Conservation (phyloP, 371 early-diverging fungal genomes). For the Chytridium lagenaria region DNA sequence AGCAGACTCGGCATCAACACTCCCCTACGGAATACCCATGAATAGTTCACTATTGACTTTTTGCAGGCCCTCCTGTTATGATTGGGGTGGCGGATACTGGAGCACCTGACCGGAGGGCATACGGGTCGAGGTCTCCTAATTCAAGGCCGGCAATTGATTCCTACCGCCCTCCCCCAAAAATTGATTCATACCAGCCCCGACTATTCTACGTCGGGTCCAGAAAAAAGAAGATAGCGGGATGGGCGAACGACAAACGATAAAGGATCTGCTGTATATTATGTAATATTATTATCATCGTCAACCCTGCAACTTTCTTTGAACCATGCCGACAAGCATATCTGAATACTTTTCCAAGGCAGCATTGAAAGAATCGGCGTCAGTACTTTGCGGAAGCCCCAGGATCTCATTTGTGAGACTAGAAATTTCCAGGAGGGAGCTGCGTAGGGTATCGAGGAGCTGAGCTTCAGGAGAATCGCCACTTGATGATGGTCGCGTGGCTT, state of each 20-base stretch:
- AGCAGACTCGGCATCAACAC: not conserved
- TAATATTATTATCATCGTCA: not conserved
- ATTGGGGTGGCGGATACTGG: not conserved
- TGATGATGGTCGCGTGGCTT: not conserved
- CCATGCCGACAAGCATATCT: constrained; percentile 40
- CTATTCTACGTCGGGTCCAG: too few relatives aligned
- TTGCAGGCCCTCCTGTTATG: not conserved
- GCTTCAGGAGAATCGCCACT: not conserved
- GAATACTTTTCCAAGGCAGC: constrained; percentile 37
- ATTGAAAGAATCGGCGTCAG: not conserved
- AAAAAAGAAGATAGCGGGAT: not conserved
- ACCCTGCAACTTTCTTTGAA: constrained; percentile 36
- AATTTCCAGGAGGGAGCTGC: constrained; percentile 17
- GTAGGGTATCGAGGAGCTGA: constrained; percentile 13
- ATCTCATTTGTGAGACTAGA: not conserved
- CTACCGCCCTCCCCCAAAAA: constrained; percentile 8
- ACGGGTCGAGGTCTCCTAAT: not conserved
- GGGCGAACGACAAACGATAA: not conserved
- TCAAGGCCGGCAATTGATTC: constrained; percentile 3
- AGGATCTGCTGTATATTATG: not conserved
- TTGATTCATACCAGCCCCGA: not conserved
- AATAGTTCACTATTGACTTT: not conserved
- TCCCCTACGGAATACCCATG: not conserved
- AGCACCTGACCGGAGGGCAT: not conserved
- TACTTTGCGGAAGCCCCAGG: not conserved